Evolutionary conservation across 495 filamentous ascomycete species (phyloP), one percentile per base, ranked within the genome.

Genomic region (Neurospora cerealis): DNA sequence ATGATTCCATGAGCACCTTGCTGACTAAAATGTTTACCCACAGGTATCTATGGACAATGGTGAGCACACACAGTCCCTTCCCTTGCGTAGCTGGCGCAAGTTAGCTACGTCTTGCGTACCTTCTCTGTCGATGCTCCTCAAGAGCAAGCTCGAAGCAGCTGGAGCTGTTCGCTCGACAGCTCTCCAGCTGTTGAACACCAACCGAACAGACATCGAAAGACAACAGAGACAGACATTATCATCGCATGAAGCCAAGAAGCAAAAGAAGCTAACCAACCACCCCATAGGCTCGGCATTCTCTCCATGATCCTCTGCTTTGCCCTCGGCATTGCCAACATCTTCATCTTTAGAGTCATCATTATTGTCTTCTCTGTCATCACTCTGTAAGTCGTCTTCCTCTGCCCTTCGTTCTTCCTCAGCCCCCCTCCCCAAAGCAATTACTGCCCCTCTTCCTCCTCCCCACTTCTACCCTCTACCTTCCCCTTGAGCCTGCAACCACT

Each of bases 41-140:
- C 81, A 99, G 96, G 96, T 88, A 99, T 99, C 85, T 99, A 99
- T 81, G 96, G 93, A 81, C 96, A 99, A 96, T 99, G 96, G 96
- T 99, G 83, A 89, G 92, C 88, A 70, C 41, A 42, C 44, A 24
- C 69, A 38, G 40, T 70, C 69, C n/a, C 70, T 73, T 76, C 40
- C 28, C 36, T 24, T 69, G 54, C 15, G 42, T 32, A 70, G 36
- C 19, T 44, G n/a, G 76, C 13, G 44, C 62, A 34, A 60, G 34
- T 38, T n/a, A 39, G 60, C 38, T 60, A 15, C 21, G 28, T 39
- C 15, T 28, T 70, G 24, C 9, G 37, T 62, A 39, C 41, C 4
- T 62, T 17, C 32, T 73, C 48, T 46, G 38, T 40, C 39, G 39
- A 72, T 66, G 37, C 40, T 70, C 74, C 36, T 46, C 28, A 60